phyloP scores from a whole-genome alignment of 179 eudicot species.

The Spergularia azorica region DNA sequence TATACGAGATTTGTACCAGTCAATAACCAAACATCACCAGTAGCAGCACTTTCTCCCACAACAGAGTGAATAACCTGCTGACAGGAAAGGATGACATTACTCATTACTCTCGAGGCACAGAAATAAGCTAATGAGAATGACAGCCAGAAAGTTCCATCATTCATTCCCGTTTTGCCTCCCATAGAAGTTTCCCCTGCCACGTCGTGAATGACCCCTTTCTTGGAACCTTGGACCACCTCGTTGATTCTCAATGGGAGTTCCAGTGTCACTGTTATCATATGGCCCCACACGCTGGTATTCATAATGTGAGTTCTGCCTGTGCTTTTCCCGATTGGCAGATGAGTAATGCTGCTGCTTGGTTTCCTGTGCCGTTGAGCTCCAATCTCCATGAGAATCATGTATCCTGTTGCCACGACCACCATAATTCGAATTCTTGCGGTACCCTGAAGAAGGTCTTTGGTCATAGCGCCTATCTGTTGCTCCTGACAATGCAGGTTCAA shows the following conservation, averaged over 20 bases:
- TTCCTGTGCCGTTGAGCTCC: constrained; percentile 45
- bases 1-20: constrained; percentile 10
- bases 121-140: background rate
- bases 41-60: background rate
- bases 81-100: constrained; percentile 13
- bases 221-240: constrained; percentile 47
- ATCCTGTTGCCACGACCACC: constrained; percentile 46
- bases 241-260: constrained; percentile 44
- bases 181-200: constrained; percentile 63
- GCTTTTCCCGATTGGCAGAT: constrained; percentile 58
- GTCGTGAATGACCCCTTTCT: constrained; percentile 63
- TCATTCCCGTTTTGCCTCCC: constrained; percentile 53
- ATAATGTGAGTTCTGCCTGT: constrained; percentile 59
- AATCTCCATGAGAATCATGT: constrained; percentile 62
- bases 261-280: constrained; percentile 40
- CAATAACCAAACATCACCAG: constrained; percentile 11
- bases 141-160: constrained; percentile 12
- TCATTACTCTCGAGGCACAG: constrained; percentile 15
- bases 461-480: constrained; percentile 38
- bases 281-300: constrained; percentile 87
- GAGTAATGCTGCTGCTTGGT: constrained; percentile 41
- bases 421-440: constrained; percentile 46
- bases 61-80: constrained; percentile 20
- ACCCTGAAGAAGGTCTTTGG: constrained; percentile 51
- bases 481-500: constrained; percentile 33